Conservation (phyloP, 2,329 filamentous ascomycete species). For the Aspergillus thermomutatus region DNA sequence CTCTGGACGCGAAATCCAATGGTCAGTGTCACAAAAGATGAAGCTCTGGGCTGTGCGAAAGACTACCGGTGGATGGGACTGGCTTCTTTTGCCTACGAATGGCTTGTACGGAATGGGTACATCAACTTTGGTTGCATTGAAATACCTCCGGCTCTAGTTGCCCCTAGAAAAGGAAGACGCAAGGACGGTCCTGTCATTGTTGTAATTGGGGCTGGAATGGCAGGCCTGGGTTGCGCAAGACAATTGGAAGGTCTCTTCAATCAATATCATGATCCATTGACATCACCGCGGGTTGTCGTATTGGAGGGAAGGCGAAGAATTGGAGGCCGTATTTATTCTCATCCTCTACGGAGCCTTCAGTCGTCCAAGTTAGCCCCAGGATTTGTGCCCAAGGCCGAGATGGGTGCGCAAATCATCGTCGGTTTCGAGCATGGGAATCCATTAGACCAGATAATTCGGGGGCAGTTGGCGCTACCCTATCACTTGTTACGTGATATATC, state of each 20-base stretch:
- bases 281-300: constrained; percentile 68
- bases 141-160: constrained; percentile 50
- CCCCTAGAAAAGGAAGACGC: constrained; percentile 40
- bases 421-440: constrained; percentile 96
- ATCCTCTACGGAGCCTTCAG: constrained; percentile 61
- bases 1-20: constrained; percentile 87
- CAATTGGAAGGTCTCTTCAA: constrained; percentile 83
- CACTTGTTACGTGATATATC: constrained; percentile 76
- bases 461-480: constrained; percentile 83
- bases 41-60: constrained; percentile 86
- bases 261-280: constrained; percentile 70
- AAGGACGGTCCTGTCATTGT: constrained; percentile 68
- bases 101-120: constrained; percentile 85
- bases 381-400: constrained; percentile 78
- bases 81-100: constrained; percentile 85
- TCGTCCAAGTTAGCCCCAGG: constrained; percentile 49
- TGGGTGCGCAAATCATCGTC: constrained; percentile 97
- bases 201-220: constrained; percentile 90
- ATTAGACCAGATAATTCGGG: constrained; percentile 83
- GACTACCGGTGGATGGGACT: constrained; percentile 85
- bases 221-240: constrained; percentile 85
- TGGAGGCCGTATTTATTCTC: constrained; percentile 91
- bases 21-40: constrained; percentile 73
- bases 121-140: constrained; percentile 95
- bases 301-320: constrained; percentile 84